phyloP scores from a whole-genome alignment of 2,329 filamentous ascomycete species.

The Colletotrichum musae region DNA sequence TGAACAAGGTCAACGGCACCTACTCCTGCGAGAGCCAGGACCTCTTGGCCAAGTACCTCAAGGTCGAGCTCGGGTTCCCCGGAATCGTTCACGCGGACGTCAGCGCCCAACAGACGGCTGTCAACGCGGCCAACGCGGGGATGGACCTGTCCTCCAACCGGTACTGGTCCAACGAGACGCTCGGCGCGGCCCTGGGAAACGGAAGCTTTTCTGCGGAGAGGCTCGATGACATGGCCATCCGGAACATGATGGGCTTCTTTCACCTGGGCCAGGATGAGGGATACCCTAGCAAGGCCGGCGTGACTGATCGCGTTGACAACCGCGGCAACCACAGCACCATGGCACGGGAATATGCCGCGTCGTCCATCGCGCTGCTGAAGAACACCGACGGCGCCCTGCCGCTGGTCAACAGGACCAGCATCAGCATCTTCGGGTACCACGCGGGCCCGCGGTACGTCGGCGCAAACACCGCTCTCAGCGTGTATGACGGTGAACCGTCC shows the following conservation, averaged over 20 bases:
- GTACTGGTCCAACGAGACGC: constrained; percentile 69
- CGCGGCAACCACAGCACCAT: constrained; percentile 65
- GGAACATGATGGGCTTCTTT: constrained; percentile 69
- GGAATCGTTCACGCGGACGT: constrained; percentile 43
- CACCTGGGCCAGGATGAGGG: constrained; percentile 67
- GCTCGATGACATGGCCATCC: constrained; percentile 73
- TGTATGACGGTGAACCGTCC: constrained; percentile 61
- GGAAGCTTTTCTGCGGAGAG: constrained; percentile 69
- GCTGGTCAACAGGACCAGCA: constrained; percentile 59
- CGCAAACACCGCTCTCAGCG: constrained; percentile 73
- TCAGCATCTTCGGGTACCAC: constrained; percentile 48
- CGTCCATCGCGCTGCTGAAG: constrained; percentile 79
- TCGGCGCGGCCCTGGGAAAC: constrained; percentile 71
- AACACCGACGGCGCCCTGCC: constrained; percentile 77
- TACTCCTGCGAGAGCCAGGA: constrained; percentile 46
- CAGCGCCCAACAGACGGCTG: constrained; percentile 42
- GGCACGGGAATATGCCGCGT: constrained; percentile 62
- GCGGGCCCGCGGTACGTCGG: constrained; percentile 59
- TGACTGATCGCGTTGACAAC: constrained; percentile 71
- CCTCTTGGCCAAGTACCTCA: constrained; percentile 44
- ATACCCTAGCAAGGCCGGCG: constrained; percentile 68
- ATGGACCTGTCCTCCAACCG: constrained; percentile 55
- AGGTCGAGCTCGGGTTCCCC: constrained; percentile 48
- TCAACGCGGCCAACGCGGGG: constrained; percentile 47
- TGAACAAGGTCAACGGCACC: constrained; percentile 45